phyloP scores from a whole-genome alignment of 2,329 filamentous ascomycete genomes.

The Beauveria asiatica region DNA sequence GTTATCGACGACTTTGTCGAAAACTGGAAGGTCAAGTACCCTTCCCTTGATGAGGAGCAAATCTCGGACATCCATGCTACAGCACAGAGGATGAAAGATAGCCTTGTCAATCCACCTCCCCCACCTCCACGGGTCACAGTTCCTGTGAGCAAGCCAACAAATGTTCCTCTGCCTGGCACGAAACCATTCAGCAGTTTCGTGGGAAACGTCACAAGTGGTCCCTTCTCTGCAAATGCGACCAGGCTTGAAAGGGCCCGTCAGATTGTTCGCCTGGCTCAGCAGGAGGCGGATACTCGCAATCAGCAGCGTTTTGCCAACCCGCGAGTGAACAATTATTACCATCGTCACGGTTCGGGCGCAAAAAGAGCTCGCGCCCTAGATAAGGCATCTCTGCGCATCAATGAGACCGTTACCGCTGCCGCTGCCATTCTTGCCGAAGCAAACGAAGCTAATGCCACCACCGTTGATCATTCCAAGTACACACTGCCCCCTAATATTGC shows the following conservation, averaged over 20 bases:
- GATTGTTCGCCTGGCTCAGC: constrained; percentile 17
- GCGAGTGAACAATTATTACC: constrained; percentile 3
- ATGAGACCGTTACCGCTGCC: neutral
- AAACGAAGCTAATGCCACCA: neutral
- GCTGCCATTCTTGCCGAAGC: constrained; percentile 2
- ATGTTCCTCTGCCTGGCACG: neutral
- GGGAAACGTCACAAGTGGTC: neutral
- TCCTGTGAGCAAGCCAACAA: neutral
- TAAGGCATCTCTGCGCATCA: neutral
- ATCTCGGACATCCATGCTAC: constrained; percentile 2
- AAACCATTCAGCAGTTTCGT: neutral
- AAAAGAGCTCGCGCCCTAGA: constrained; percentile 5
- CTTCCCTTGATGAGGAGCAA: neutral
- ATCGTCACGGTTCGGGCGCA: neutral
- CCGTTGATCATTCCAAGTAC: constrained; percentile 2
- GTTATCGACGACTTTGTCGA: neutral
- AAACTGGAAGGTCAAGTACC: neutral
- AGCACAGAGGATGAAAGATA: neutral
- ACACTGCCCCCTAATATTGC: neutral
- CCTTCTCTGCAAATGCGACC: constrained; percentile 22
- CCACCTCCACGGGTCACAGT: neutral
- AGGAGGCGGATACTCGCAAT: neutral
- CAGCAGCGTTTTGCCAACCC: neutral
- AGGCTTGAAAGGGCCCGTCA: constrained; percentile 42
- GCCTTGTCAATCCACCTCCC: neutral